Evolutionary conservation across 2,329 filamentous ascomycete species (phyloP), one percentile per base, ranked within the genome.

Genomic region (Xylaria sp.): DNA sequence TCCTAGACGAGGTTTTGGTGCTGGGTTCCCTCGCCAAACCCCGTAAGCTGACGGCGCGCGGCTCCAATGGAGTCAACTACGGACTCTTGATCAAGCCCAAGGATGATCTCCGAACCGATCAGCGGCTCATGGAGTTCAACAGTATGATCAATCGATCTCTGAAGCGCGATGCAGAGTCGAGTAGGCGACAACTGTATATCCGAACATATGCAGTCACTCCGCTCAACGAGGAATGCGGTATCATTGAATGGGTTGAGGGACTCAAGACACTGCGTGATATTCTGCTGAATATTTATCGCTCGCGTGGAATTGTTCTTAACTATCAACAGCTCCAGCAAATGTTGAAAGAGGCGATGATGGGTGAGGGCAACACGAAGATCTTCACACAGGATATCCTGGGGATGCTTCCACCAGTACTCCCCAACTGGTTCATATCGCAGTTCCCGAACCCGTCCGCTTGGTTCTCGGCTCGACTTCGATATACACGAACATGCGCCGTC

Each of bases 41-140:
- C 10, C 86, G 93, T 54, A 94, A 93, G 67, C 84, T 99, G 57
- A 94, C 86, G 13, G 90, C 94, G 5, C 84, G 90, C 57, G 94
- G 93, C 0, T 93, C 90, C 0, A 92, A 99, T 74, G 94, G 95
- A 6, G 89, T 88, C 60, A 82, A 83, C 16, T 99, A 99, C 73
- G 90, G 91, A 65, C 83, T 99, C 6, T 82, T 99, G 58, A 95
- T 96, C 78, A 99, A 99, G 71, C 95, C 94, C 7, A 97, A 97
- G 73, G 94, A 99, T 72, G 95, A 99, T 73, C 83, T 99, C 23
- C 89, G 94, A 54, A 99, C 96, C 66, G 95, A 99, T 69, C 93
- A 97, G 73, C 91, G 94, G 55, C 85, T 99, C 18, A 99, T 99
- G 92, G 95, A 99, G 72, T 99, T 99, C 79, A 99, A 97, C 72